Base-by-base conservation (phyloP, 1,139 yeast species). In the Eremothecium cymbalariae region DNA sequence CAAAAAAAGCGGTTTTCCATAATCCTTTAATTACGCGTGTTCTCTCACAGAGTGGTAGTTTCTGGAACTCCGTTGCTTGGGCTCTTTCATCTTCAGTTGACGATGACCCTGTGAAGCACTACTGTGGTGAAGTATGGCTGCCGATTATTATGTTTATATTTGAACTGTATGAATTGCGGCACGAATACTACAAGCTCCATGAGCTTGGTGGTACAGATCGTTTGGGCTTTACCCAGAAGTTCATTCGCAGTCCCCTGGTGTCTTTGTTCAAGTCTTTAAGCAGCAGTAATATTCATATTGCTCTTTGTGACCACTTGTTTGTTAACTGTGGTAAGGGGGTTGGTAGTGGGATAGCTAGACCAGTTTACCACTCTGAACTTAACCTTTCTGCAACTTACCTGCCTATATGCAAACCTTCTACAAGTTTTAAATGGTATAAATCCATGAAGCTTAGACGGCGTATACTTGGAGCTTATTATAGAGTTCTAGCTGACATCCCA, bases 31-130 rank as follows among this genome's bases (percentile, higher is more conserved):
- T 53, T 8, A 41, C 45, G 13, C 21, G 32, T 7, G 37, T 36
- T 19, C 36, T 55, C 25, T 42, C 39, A 19, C 40, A 44, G 24
- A 44, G 41, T 2, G 55, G 53, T 2, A 50, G 45, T 18, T 45
- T 53, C 15, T 39, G 47, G 31, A 53, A 53, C 33, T 39, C 47
- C 39, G 38, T 55, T 14, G 28, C 46, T 4, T 53, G 56, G 55
- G 46, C 59, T 3, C 33, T 55, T 15, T 40, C 48, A 2, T 41
- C 43, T 28, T 50, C 53, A 3, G 20, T 47, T 17, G 45, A 44
- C 22, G 41, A 44, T 1, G 39, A 42, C 25, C 15, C 29, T 2
- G 39, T 34, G 6, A 31, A 40, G 16, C 49, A 39, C 35, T 22
- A 38, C 9, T 32, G 44, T n/a, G 42, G 50, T 18, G 44, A 43